phyloP scores from a whole-genome alignment of 768 basidiomycete genomes.

The Cystofilobasidium macerans region DNA sequence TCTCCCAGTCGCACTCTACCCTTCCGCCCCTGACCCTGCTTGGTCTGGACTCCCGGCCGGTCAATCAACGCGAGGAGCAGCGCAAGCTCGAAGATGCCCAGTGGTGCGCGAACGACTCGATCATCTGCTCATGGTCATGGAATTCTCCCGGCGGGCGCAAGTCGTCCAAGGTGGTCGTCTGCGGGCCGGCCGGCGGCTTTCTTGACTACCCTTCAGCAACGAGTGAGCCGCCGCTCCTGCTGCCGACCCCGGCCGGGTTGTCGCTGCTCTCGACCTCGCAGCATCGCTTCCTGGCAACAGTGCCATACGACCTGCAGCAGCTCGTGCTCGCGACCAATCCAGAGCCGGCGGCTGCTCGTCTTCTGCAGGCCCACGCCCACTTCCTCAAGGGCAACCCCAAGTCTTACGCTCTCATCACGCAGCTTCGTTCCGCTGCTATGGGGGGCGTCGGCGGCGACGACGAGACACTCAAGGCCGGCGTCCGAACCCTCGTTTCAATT shows the following conservation, averaged over 20 bases:
- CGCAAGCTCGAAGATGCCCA: conserved; percentile 52
- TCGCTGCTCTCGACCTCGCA: background rate
- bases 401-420: background rate
- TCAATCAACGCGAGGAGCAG: conserved; percentile 23
- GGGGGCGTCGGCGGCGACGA: background rate
- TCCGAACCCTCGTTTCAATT: conserved; percentile 5
- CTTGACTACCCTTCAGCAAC: conserved; percentile 48
- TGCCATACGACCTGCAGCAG: background rate
- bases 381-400: background rate
- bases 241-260: background rate
- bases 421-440: background rate
- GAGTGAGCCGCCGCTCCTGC: conserved; percentile 47
- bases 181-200: conserved; percentile 67
- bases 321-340: conserved; percentile 51
- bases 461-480: background rate
- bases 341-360: conserved; percentile 63
- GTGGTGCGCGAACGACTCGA: conserved; percentile 96
- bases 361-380: conserved; percentile 61
- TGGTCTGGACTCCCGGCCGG: background rate
- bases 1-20: conserved; percentile 40
- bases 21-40: conserved; percentile 40
- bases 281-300: background rate
- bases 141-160: conserved; percentile 28
- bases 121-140: conserved; percentile 62
- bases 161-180: conserved; percentile 56